Percentiles rank a stretch among this genome's conserved stretches.
These are phyloP conservation scores for Verruconis gallopava DNA, from an alignment of 2,329 filamentous ascomycete genomes.

Conservation along the genomic window DNA sequence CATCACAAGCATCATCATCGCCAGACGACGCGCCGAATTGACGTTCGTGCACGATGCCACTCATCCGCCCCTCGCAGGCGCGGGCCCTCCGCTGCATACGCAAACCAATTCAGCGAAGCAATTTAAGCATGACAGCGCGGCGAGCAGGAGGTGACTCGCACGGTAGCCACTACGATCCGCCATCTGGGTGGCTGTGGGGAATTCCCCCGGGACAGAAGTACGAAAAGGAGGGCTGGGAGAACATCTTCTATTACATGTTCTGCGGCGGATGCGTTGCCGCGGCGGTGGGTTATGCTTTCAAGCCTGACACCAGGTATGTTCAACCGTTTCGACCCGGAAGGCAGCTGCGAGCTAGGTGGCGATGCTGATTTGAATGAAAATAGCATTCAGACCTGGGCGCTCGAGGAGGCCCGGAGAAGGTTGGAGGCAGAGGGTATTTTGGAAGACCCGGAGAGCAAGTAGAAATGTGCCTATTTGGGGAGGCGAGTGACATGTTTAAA, in stretches of 20 bases:
- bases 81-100: constrained; percentile 1
- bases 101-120: neutral
- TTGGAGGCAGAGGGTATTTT: constrained; percentile 93
- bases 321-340: neutral
- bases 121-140: constrained; percentile 4
- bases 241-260: constrained; percentile 71
- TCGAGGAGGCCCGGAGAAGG: constrained; percentile 89
- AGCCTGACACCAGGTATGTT: constrained; percentile 96
- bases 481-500: no score
- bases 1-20: neutral
- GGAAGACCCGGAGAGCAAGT: constrained; percentile 58
- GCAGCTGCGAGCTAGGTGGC: neutral
- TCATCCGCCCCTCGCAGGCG: constrained; percentile 2
- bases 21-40: no score
- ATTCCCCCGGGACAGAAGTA: constrained; percentile 92
- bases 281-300: constrained; percentile 78
- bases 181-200: constrained; percentile 83
- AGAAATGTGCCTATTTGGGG: constrained; percentile 22
- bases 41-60: constrained; percentile 4
- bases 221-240: constrained; percentile 95
- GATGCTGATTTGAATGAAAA: neutral
- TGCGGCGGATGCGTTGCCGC: constrained; percentile 62
- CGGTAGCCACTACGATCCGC: constrained; percentile 76
- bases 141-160: constrained; percentile 25
- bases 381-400: constrained; percentile 98